A percentile compares a stretch with the other conserved stretches of the same genome.
Conservation (phyloP, 352 stramenopile species). For the Globisporangium megalacanthum region DNA sequence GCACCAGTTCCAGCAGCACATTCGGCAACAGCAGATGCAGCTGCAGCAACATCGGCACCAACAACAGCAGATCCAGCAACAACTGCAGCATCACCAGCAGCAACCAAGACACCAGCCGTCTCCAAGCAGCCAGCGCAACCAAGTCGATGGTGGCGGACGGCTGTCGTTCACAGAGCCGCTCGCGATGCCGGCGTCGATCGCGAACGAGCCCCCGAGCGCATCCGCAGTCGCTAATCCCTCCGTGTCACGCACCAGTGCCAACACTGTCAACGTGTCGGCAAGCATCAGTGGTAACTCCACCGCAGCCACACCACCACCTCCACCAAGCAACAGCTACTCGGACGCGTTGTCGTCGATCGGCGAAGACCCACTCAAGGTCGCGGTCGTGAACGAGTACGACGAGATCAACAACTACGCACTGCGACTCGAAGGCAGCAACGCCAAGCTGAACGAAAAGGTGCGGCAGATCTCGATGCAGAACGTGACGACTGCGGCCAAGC, state of each 20-base stretch:
- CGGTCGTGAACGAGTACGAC: slow-evolving; percentile 22
- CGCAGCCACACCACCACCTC: slow-evolving; percentile 2
- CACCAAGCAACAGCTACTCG: slow-evolving; percentile 10
- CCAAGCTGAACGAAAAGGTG: slow-evolving; percentile 8
- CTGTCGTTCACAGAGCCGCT: background rate
- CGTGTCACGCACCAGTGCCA: background rate
- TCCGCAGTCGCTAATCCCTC: background rate
- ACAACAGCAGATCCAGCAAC: slow-evolving; percentile 9
- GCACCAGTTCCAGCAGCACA: slow-evolving; percentile 1
- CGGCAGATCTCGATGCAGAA: slow-evolving; percentile 25
- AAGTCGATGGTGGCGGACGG: background rate
- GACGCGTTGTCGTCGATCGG: background rate
- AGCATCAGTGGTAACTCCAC: background rate
- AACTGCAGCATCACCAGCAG: slow-evolving; percentile 10
- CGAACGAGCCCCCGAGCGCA: background rate
- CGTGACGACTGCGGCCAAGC: slow-evolving; percentile 34
- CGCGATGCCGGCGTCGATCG: background rate
- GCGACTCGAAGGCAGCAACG: slow-evolving; percentile 10
- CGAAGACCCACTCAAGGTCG: slow-evolving; percentile 18
- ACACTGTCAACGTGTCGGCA: background rate
- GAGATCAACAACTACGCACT: slow-evolving; percentile 14
- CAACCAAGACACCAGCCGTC: slow-evolving; percentile 1
- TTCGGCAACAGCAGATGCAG: slow-evolving; percentile 4
- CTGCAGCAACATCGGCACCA: slow-evolving; percentile 1
- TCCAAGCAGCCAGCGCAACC: background rate